Evolutionary conservation across 2,329 filamentous ascomycete species (phyloP).

Genomic region (Epicoccum nigrum): DNA sequence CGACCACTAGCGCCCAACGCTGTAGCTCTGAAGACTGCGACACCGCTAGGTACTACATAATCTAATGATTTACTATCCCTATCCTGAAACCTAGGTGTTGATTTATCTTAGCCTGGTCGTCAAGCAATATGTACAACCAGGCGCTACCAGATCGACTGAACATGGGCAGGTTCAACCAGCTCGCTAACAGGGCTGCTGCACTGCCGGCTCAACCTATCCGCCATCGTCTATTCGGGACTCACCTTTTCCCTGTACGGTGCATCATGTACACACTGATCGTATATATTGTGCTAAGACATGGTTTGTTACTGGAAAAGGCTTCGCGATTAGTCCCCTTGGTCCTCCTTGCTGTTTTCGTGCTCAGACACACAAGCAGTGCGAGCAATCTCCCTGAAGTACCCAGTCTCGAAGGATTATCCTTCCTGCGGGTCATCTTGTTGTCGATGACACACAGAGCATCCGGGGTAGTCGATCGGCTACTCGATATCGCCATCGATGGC

Average conservation of each 20-base stretch:
- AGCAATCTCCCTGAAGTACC: background rate
- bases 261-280: background rate
- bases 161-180: no score
- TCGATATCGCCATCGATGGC: background rate
- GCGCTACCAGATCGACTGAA: no score
- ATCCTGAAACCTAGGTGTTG: no score
- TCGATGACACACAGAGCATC: background rate
- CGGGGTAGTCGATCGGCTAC: background rate
- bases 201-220: background rate
- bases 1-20: no score
- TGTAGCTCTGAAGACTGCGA: no score
- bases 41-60: no score
- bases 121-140: no score
- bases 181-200: no score
- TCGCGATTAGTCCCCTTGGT: background rate
- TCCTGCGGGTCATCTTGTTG: background rate
- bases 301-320: background rate
- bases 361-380: background rate
- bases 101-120: no score
- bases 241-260: no score
- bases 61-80: no score
- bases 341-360: background rate
- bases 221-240: background rate
- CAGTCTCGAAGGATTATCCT: background rate
- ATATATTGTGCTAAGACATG: background rate